Evolutionary conservation across 169 alveolate species (phyloP).

Genomic region (Babesia bigemina): DNA sequence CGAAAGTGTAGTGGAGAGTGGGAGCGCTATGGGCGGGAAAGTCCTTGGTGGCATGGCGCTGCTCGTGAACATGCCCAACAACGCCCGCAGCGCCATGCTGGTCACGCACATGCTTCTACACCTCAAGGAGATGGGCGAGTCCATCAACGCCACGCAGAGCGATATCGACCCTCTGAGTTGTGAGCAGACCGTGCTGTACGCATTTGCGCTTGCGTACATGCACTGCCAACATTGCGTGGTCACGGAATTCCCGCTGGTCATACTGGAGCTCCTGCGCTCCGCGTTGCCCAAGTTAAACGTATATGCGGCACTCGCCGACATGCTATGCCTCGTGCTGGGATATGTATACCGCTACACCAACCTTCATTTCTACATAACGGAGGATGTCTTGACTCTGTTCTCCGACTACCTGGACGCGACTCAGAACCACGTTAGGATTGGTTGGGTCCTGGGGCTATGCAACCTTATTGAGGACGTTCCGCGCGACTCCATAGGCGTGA

Average conservation of each 20-base stretch:
- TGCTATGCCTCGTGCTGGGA: constrained; percentile 23
- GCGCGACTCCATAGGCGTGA: neutral
- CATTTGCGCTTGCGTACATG: constrained; percentile 2
- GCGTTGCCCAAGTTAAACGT: neutral
- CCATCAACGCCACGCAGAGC: neutral
- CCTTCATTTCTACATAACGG: constrained; percentile 5
- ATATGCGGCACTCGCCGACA: constrained; percentile 14
- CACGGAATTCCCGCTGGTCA: constrained; percentile 23
- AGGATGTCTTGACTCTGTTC: constrained; percentile 8
- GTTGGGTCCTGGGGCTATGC: constrained; percentile 24
- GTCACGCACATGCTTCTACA: constrained; percentile 24
- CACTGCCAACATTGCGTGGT: constrained; percentile 8
- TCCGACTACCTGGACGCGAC: constrained; percentile 11
- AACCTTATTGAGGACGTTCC: constrained; percentile 23
- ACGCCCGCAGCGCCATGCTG: neutral
- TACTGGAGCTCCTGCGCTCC: constrained; percentile 3
- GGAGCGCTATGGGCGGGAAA: neutral
- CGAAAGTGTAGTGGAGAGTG: neutral
- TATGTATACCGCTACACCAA: constrained; percentile 2
- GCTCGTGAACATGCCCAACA: constrained; percentile 4
- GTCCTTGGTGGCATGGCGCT: constrained; percentile 1
- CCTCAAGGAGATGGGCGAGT: neutral
- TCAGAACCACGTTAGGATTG: constrained; percentile 1
- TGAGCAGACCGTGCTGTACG: constrained; percentile 13
- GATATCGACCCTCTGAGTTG: neutral